Evolutionary conservation across 2,329 filamentous ascomycete species (phyloP).

Genomic region (Trichoderma semiorbis): DNA sequence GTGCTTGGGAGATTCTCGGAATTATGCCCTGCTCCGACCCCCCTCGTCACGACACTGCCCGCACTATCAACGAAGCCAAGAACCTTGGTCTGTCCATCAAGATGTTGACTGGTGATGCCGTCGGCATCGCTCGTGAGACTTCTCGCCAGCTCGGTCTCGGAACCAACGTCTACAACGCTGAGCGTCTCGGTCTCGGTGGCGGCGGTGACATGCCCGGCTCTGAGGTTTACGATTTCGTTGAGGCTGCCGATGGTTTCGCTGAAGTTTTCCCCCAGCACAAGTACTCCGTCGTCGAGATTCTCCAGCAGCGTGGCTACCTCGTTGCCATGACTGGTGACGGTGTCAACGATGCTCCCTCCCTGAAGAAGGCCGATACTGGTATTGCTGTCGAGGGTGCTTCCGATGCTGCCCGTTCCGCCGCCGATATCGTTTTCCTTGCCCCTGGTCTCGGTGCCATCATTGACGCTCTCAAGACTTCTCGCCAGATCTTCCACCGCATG

Average conservation of each 20-base stretch:
- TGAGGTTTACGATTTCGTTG: conserved; percentile 92
- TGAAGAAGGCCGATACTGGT: conserved; percentile 95
- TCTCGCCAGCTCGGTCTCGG: conserved; percentile 87
- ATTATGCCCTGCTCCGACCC: conserved; percentile 95
- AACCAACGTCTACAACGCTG: conserved; percentile 91
- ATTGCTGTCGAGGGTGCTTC: conserved; percentile 92
- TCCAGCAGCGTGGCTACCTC: conserved; percentile 88
- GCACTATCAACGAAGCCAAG: conserved; percentile 88
- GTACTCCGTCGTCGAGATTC: conserved; percentile 89
- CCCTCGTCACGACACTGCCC: conserved; percentile 83
- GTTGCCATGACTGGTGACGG: conserved; percentile 96
- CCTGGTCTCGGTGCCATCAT: conserved; percentile 90
- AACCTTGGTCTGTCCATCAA: conserved; percentile 84
- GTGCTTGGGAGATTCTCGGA: conserved; percentile 84
- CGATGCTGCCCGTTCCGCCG: conserved; percentile 84
- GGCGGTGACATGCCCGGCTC: conserved; percentile 91
- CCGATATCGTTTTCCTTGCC: conserved; percentile 91
- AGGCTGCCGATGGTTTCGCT: conserved; percentile 91
- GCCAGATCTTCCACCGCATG: conserved; percentile 96
- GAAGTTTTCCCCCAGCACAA: conserved; percentile 96
- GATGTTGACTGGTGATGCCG: conserved; percentile 93
- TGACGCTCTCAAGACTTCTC: conserved; percentile 86
- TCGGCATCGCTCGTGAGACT: conserved; percentile 88
- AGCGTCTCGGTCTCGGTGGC: conserved; percentile 84
- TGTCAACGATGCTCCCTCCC: conserved; percentile 88